Evolutionary conservation across 345 rosid species (phyloP).

Genomic region (Aquilaria malaccensis): DNA sequence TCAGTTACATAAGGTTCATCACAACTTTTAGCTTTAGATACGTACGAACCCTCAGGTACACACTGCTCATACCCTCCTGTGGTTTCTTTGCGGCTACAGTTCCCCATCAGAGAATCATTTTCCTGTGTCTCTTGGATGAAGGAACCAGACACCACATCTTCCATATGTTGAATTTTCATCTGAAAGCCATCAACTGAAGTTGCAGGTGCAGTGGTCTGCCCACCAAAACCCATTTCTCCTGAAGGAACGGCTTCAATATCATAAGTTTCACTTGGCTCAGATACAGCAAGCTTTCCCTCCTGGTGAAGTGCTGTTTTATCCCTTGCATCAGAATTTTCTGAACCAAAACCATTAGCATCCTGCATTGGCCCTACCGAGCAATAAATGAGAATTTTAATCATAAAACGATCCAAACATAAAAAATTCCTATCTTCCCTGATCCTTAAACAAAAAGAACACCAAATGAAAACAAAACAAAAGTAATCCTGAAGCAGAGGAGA

Average conservation of each 20-base stretch:
- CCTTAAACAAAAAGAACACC: constrained; percentile 10
- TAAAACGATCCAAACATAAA: constrained; percentile 26
- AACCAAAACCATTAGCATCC: constrained; percentile 57
- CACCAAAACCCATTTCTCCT: too few species aligned
- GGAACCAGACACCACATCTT: constrained; percentile 17
- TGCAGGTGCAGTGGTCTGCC: constrained; percentile 12
- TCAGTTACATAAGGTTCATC: constrained; percentile 29
- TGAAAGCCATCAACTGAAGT: constrained; percentile 13
- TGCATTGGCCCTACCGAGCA: constrained; percentile 95
- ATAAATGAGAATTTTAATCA: constrained; percentile 67
- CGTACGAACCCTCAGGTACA: constrained; percentile 28
- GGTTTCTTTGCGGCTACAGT: constrained; percentile 10
- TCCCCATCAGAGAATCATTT: constrained; percentile 13
- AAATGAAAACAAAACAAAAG: constrained; percentile 9
- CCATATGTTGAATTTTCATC: constrained; percentile 7
- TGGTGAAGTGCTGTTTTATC: constrained; percentile 10
- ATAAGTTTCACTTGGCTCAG: too few species aligned
- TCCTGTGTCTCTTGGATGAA: constrained; percentile 19
- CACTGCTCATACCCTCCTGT: constrained; percentile 27
- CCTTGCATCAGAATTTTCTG: constrained; percentile 28
- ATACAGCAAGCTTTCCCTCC: too few species aligned
- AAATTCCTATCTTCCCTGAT: constrained; percentile 12
- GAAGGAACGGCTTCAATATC: too few species aligned
- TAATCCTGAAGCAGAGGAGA: constrained; percentile 33
- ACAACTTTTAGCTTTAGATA: constrained; percentile 23